A percentile compares a stretch with the other conserved stretches of the same genome.
Evolutionary conservation across 495 filamentous ascomycete species (phyloP).

Genomic region (Penicillium subrubescens): DNA sequence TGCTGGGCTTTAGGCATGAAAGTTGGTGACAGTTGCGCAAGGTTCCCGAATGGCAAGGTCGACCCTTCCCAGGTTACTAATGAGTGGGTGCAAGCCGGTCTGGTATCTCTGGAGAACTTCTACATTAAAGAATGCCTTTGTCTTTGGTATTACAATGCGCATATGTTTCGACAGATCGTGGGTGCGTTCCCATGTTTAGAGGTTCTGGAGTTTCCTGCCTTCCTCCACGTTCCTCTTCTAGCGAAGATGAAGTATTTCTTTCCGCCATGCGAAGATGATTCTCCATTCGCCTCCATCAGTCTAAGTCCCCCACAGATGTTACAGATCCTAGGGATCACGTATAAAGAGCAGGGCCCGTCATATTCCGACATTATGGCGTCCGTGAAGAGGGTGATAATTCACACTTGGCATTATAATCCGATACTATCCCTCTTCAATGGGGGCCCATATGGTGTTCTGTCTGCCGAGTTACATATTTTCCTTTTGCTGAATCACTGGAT

Average conservation of each 20-base stretch:
- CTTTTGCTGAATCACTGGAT: no score
- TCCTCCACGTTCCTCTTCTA: background rate
- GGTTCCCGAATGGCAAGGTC: background rate
- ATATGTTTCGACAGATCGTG: background rate
- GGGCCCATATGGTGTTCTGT: no score
- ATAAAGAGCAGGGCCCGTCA: background rate
- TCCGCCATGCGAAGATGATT: background rate
- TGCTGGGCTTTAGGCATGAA: background rate
- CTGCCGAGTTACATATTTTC: no score
- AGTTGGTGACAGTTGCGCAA: background rate
- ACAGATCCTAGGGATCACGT: background rate
- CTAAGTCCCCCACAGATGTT: background rate
- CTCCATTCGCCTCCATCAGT: background rate
- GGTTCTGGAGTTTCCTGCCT: background rate
- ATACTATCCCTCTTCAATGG: background rate
- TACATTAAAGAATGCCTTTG: background rate
- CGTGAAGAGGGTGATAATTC: background rate
- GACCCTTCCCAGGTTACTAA: background rate
- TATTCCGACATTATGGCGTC: background rate
- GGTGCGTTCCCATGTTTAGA: background rate
- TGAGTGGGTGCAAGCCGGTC: background rate
- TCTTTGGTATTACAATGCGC: background rate
- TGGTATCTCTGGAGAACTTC: background rate
- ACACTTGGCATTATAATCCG: background rate
- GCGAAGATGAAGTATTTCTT: background rate